Percentiles rank a stretch among this genome's conserved stretches.
These are phyloP conservation scores for Aspergillus tubingensis DNA, from an alignment of 2,329 filamentous ascomycete species.

Conservation along the genomic window DNA sequence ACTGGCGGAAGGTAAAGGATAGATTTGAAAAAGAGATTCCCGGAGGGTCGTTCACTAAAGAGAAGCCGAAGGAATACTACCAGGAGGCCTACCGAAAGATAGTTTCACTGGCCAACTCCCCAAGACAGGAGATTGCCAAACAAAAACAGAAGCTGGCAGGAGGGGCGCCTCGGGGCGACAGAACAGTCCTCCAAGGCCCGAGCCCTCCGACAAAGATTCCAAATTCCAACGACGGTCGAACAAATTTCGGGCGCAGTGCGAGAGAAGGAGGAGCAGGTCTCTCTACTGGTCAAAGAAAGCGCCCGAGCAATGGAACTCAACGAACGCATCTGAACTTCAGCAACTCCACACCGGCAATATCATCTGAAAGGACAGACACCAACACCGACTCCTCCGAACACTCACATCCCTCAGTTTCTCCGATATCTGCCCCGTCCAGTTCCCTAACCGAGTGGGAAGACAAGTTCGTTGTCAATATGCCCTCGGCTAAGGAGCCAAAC, in stretches of 20 bases:
- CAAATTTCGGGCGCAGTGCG: slow-evolving; percentile 22
- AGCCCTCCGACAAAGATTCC: slow-evolving; percentile 43
- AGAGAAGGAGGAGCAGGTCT: slow-evolving; percentile 15
- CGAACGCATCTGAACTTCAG: slow-evolving; percentile 35
- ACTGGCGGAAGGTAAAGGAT: slow-evolving; percentile 31
- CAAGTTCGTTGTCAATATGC: slow-evolving; percentile 48
- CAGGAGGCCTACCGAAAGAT: slow-evolving; percentile 26
- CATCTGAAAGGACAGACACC: slow-evolving; percentile 21
- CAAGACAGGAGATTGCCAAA: slow-evolving; percentile 21
- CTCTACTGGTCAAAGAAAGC: slow-evolving; percentile 27
- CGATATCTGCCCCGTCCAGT: slow-evolving; percentile 32
- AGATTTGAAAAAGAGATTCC: slow-evolving; percentile 31
- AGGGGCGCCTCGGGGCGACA: slow-evolving; percentile 9
- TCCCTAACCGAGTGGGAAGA: slow-evolving; percentile 42
- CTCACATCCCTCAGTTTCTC: slow-evolving; percentile 34
- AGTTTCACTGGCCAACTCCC: slow-evolving; percentile 24
- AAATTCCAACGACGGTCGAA: slow-evolving; percentile 34
- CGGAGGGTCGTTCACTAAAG: slow-evolving; percentile 19
- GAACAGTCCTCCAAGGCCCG: slow-evolving; percentile 24
- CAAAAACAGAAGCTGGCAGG: slow-evolving; percentile 22
- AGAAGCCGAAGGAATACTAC: slow-evolving; percentile 23
- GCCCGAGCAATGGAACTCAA: slow-evolving; percentile 38
- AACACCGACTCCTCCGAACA: slow-evolving; percentile 28
- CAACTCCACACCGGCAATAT: slow-evolving; percentile 25
- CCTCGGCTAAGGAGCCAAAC: slow-evolving; percentile 45